A percentile compares a stretch with the other conserved stretches of the same genome.
Evolutionary conservation across 768 basidiomycete species (phyloP).

Genomic region (Pholiota molesta): DNA sequence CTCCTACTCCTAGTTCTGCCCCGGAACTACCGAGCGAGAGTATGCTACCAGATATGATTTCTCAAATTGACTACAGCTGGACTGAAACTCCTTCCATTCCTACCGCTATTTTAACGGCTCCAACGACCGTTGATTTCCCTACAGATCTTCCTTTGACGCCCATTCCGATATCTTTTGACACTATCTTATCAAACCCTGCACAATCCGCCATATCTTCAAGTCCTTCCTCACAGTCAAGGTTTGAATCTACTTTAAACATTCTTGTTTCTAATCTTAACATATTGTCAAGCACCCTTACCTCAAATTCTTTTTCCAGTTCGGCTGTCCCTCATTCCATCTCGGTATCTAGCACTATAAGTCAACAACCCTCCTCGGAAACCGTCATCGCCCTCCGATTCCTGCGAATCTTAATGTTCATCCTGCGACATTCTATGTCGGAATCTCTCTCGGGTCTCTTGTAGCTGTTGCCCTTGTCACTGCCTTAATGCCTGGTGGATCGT

Average conservation of each 20-base stretch:
- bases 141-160: background rate
- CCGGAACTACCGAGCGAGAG: background rate
- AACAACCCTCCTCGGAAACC: slow-evolving; percentile 15
- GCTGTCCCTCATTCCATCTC: background rate
- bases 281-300: background rate
- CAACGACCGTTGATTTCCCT: background rate
- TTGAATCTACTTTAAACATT: background rate
- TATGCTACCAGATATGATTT: background rate
- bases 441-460: slow-evolving; percentile 50
- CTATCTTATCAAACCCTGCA: background rate
- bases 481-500: slow-evolving; percentile 55
- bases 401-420: slow-evolving; percentile 28
- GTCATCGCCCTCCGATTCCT: slow-evolving; percentile 12
- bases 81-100: background rate
- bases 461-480: slow-evolving; percentile 47
- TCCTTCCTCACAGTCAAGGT: background rate
- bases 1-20: background rate
- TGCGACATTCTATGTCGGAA: slow-evolving; percentile 51
- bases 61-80: background rate
- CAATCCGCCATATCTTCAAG: background rate
- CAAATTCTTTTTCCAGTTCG: background rate
- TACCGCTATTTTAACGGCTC: background rate
- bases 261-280: background rate
- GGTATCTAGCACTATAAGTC: slow-evolving; percentile 8
- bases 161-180: background rate